These are phyloP conservation scores for Pseudomonodictys pantanalensis DNA, from an alignment of 495 filamentous ascomycete species.

Conservation along the genomic window DNA sequence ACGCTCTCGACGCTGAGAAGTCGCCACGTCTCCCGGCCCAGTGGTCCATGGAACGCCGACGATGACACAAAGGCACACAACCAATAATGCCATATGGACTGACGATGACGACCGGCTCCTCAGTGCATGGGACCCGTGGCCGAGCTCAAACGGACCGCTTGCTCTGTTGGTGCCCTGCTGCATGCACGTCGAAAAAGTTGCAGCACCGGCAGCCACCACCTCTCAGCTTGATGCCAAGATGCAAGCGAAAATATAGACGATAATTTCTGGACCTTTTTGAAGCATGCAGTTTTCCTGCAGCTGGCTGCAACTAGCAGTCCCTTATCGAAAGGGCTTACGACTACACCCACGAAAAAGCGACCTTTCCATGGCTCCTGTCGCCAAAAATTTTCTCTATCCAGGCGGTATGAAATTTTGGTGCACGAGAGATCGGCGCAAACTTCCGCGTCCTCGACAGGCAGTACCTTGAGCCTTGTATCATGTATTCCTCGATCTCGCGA, in stretches of 20 bases:
- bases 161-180: not conserved
- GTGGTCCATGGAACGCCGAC: conserved; percentile 9
- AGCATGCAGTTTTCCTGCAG: conserved; percentile 5
- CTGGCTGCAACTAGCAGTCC: not conserved
- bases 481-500: not conserved
- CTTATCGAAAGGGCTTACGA: no score
- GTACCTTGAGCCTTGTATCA: no score
- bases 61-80: conserved; percentile 6
- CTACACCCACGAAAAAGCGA: conserved; percentile 14
- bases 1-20: not conserved
- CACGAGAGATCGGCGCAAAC: no score
- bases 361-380: not conserved
- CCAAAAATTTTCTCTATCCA: not conserved
- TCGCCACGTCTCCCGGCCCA: conserved; percentile 16
- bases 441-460: no score
- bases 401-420: not conserved
- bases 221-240: not conserved
- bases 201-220: not conserved
- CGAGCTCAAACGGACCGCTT: conserved; percentile 4
- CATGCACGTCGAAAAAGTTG: not conserved
- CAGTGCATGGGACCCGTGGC: conserved; percentile 19
- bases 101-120: conserved; percentile 18
- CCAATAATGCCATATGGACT: conserved; percentile 8
- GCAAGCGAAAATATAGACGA: not conserved
- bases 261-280: conserved; percentile 6